These are phyloP conservation scores for Yarrowia yakushimensis DNA, from an alignment of 805 yeast species.

Conservation along the genomic window DNA sequence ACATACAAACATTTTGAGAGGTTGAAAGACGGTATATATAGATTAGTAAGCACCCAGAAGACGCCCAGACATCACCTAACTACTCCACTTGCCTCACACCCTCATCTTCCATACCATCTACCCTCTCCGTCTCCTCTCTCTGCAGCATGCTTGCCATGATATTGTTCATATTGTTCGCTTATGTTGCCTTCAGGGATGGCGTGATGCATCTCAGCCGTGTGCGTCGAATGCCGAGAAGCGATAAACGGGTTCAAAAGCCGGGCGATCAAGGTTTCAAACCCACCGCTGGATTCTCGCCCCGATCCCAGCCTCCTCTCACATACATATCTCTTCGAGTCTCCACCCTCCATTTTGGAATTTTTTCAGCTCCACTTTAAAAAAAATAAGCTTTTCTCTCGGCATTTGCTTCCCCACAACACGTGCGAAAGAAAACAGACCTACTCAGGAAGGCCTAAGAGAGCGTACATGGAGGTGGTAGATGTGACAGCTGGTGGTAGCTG, in stretches of 20 bases:
- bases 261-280: background rate
- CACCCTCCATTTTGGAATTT: too few species aligned
- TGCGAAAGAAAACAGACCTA: background rate
- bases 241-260: too few species aligned
- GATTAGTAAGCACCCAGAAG: too few species aligned
- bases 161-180: constrained; percentile 8
- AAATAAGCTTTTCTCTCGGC: background rate
- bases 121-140: background rate
- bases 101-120: background rate
- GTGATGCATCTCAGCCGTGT: constrained; percentile 14
- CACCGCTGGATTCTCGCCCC: background rate
- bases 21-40: too few species aligned
- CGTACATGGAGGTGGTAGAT: too few species aligned
- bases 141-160: too few species aligned
- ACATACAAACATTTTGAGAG: too few species aligned
- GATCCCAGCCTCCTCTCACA: too few species aligned
- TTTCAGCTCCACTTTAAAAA: too few species aligned
- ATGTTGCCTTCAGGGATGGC: background rate
- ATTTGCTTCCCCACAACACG: constrained; percentile 19
- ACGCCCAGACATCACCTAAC: too few species aligned
- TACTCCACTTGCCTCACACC: background rate
- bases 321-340: too few species aligned
- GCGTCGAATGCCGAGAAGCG: background rate
- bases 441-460: constrained; percentile 14
- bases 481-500: too few species aligned